Conservation (phyloP, 176 grass and related monocot genomes). For the Oryza glaberrima region DNA sequence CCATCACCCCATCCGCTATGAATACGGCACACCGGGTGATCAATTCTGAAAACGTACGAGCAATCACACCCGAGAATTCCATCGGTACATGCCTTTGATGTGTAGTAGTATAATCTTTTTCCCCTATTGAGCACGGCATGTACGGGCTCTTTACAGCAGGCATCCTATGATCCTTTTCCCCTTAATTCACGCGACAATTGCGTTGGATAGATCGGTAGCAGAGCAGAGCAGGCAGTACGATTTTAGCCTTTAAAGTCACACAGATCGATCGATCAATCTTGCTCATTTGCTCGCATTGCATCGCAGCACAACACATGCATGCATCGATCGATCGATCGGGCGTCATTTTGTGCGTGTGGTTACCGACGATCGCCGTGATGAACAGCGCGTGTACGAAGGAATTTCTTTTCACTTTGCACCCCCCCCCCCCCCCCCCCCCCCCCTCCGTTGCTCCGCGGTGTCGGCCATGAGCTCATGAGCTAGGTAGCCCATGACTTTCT, state of each 20-base stretch:
- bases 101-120: neutral
- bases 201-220: conserved; percentile 14
- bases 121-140: neutral
- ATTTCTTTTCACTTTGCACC: neutral
- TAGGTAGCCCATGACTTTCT: neutral
- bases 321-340: conserved; percentile 11
- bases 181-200: conserved; percentile 4
- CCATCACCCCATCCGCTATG: neutral
- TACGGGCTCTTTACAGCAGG: conserved; percentile 32
- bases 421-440: too few species aligned
- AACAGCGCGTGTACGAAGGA: neutral
- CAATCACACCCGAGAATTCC: neutral
- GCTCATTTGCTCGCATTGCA: too few species aligned
- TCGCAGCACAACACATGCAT: neutral
- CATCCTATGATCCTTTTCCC: conserved; percentile 7
- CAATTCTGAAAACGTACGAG: neutral
- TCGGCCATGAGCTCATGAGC: conserved; percentile 35
- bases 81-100: neutral
- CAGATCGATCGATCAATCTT: neutral
- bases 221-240: neutral
- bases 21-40: neutral
- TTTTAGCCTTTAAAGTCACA: conserved; percentile 16
- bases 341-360: conserved; percentile 21
- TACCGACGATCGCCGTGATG: conserved; percentile 30
- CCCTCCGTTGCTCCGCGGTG: neutral